Evolutionary conservation across 371 early-diverging fungal genomes (phyloP).

Genomic region (Haplosporangium sp.): DNA sequence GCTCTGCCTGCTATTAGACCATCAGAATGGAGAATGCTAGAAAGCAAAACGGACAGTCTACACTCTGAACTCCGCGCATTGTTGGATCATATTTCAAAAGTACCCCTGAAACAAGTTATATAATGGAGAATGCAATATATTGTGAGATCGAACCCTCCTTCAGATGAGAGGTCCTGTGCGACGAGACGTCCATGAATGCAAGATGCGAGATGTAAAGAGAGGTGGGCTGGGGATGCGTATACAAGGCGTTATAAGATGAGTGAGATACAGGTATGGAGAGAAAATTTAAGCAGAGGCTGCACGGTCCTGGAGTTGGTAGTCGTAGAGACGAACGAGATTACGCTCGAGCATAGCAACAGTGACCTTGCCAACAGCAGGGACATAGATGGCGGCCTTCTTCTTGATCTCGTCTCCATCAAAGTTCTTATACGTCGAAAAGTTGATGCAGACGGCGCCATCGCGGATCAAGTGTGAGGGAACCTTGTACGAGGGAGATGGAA

Average conservation of each 20-base stretch:
- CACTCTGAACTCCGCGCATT: too few relatives aligned
- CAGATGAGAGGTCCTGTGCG: too few relatives aligned
- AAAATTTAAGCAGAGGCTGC: slow-evolving; percentile 9
- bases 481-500: slow-evolving; percentile 90
- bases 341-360: slow-evolving; percentile 97
- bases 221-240: neutral
- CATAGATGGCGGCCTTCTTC: slow-evolving; percentile 90
- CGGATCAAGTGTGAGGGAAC: slow-evolving; percentile 84
- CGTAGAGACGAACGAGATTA: slow-evolving; percentile 88
- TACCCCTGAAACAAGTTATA: too few relatives aligned
- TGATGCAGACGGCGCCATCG: slow-evolving; percentile 95
- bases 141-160: too few relatives aligned
- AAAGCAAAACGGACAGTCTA: too few relatives aligned
- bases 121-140: too few relatives aligned
- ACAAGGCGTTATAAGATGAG: neutral
- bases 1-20: too few relatives aligned
- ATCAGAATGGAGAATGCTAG: too few relatives aligned
- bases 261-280: neutral
- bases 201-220: too few relatives aligned
- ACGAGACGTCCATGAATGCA: too few relatives aligned
- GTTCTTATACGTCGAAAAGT: slow-evolving; percentile 94
- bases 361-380: slow-evolving; percentile 97
- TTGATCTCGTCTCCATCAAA: slow-evolving; percentile 89
- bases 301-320: slow-evolving; percentile 60
- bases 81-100: too few relatives aligned